phyloP scores from a whole-genome alignment of 108 stramenopile genomes.

The Skeletonema menzelii region DNA sequence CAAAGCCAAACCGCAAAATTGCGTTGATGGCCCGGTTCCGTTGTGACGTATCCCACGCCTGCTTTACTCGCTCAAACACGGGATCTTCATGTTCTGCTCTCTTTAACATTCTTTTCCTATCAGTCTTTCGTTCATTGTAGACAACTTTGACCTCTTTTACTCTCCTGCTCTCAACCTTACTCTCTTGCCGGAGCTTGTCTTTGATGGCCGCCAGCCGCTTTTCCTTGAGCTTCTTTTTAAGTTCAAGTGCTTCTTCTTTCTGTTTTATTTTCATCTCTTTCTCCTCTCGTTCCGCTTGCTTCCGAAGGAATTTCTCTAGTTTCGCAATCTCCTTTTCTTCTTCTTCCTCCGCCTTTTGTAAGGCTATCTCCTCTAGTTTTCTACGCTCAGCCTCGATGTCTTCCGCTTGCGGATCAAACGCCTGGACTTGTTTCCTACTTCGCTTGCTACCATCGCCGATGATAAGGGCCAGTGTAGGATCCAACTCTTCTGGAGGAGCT shows the following conservation, averaged over 20 bases:
- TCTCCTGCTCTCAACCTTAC: constrained; percentile 37
- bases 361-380: constrained; percentile 66
- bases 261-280: constrained; percentile 64
- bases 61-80: constrained; percentile 70
- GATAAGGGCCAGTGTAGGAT: constrained; percentile 62
- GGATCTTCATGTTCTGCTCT: constrained; percentile 79
- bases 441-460: constrained; percentile 80
- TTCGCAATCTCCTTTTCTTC: constrained; percentile 72
- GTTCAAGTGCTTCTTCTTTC: constrained; percentile 24
- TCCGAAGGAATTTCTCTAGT: constrained; percentile 55
- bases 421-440: constrained; percentile 77
- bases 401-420: constrained; percentile 74
- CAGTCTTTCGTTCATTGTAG: constrained; percentile 57
- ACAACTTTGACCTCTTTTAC: constrained; percentile 47
- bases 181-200: constrained; percentile 18
- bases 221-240: constrained; percentile 16
- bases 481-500: constrained; percentile 73
- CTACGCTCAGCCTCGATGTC: constrained; percentile 63
- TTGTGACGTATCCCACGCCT: constrained; percentile 84
- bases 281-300: constrained; percentile 54
- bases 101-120: constrained; percentile 57
- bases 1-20: constrained; percentile 77
- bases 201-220: constrained; percentile 18
- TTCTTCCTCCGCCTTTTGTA: constrained; percentile 59
- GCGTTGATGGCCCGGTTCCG: constrained; percentile 69